Conservation (phyloP, 2,329 filamentous ascomycete species). For the Aspergillus ruber region DNA sequence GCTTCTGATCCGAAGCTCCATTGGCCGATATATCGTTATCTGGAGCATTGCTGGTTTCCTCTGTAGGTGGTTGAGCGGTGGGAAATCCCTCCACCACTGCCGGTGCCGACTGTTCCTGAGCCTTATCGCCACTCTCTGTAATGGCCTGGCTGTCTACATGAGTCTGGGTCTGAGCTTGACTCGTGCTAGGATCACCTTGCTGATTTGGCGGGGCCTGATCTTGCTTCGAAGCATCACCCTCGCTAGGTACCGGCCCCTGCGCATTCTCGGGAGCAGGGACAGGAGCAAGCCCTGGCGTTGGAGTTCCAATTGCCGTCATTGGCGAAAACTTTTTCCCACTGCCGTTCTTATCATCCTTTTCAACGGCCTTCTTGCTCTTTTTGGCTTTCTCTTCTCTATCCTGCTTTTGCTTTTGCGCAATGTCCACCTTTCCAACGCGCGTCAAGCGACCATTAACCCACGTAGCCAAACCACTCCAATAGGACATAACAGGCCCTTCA, state of each 20-base stretch:
- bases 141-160: neutral
- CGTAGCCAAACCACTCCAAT: slow-evolving; percentile 85
- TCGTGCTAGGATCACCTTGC: neutral
- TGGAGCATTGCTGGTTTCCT: neutral
- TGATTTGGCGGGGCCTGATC: slow-evolving; percentile 1
- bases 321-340: slow-evolving; percentile 12
- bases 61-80: slow-evolving; percentile 2
- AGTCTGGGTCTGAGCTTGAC: neutral
- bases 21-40: neutral
- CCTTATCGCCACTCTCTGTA: neutral
- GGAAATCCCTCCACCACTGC: neutral
- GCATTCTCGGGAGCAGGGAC: slow-evolving; percentile 4
- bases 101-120: neutral
- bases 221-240: slow-evolving; percentile 6
- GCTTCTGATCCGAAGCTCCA: neutral
- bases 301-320: slow-evolving; percentile 2
- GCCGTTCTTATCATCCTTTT: slow-evolving; percentile 21
- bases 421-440: slow-evolving; percentile 59
- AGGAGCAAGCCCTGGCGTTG: slow-evolving; percentile 4
- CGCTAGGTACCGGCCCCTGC: slow-evolving; percentile 5
- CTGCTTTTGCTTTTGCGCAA: slow-evolving; percentile 21
- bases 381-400: slow-evolving; percentile 45
- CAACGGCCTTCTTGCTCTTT: slow-evolving; percentile 27
- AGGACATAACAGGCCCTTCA: slow-evolving; percentile 81
- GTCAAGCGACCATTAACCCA: slow-evolving; percentile 71